phyloP scores from a whole-genome alignment of 2,329 filamentous ascomycete species.

The Verticillium nubilum region DNA sequence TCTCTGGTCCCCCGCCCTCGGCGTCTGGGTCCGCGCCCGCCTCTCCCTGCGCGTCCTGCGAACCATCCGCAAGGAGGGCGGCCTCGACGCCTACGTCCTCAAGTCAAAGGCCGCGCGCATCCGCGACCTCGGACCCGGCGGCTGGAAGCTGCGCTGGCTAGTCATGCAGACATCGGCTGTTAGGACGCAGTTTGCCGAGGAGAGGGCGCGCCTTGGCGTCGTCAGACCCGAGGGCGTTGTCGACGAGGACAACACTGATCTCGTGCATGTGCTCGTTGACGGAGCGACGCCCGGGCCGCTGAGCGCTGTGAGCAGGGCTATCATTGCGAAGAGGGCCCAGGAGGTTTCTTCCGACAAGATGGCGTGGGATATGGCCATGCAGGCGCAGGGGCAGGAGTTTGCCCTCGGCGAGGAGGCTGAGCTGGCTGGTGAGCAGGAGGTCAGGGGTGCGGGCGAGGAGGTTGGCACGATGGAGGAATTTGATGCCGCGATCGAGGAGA shows the following conservation, averaged over 20 bases:
- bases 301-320: slow-evolving; percentile 25
- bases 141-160: slow-evolving; percentile 86
- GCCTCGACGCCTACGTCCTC: slow-evolving; percentile 86
- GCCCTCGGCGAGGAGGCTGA: slow-evolving; percentile 36
- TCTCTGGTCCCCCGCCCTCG: slow-evolving; percentile 59
- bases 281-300: slow-evolving; percentile 34
- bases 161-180: slow-evolving; percentile 73
- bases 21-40: slow-evolving; percentile 59
- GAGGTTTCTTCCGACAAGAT: not conserved
- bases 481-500: slow-evolving; percentile 1
- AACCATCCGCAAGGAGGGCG: slow-evolving; percentile 78
- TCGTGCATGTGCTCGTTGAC: slow-evolving; percentile 35
- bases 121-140: slow-evolving; percentile 80
- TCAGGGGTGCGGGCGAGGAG: slow-evolving; percentile 25
- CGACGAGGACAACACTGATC: slow-evolving; percentile 25
- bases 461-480: slow-evolving; percentile 16
- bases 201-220: slow-evolving; percentile 64
- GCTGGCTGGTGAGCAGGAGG: slow-evolving; percentile 23
- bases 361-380: slow-evolving; percentile 23
- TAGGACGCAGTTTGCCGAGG: slow-evolving; percentile 56
- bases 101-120: slow-evolving; percentile 73
- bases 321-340: not conserved
- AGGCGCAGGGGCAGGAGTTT: slow-evolving; percentile 38
- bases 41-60: slow-evolving; percentile 65
- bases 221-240: slow-evolving; percentile 23